Evolutionary conservation across 768 basidiomycete species (phyloP), one percentile per base, ranked within the genome.

Genomic region (Cystobasidium onofrii): DNA sequence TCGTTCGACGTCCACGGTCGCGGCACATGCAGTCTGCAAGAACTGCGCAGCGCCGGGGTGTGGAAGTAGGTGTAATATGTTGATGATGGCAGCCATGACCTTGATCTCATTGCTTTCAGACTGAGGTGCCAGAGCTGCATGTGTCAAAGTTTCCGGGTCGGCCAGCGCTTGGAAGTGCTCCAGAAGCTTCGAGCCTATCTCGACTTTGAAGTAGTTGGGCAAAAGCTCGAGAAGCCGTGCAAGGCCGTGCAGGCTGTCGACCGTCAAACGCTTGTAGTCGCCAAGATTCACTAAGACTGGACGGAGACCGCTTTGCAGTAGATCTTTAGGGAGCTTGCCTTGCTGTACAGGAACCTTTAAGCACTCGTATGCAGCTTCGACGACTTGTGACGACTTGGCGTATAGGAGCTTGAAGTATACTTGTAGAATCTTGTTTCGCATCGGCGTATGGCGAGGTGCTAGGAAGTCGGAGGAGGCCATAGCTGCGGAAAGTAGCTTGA

Each of bases 381-480:
- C 97, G 76, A 99, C 90, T 78, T 96, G 92, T 13, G 87, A 84
- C 17, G 89, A 90, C 23, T 88, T 86, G 7, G 94, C 94, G 81
- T 99, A 99, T 36, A 99, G 86, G 13, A 94, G 93, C 82, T 99
- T 98, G 86, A 99, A 99, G 83, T 97, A 98, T 25, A 97, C 90
- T 41, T 90, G 85, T 20, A 93, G 94, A 13, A 97, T 92, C 77
- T 94, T 95, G 76, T 27, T 76, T 12, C 96, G 87, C 1, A 90
- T 91, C 79, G 88, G 87, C 76, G 85, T 86, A 79, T 94, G 92
- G 76, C 88, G 86, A 3, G 88, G 86, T 31, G 76, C 76, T 81
- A 94, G 92, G 83, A 95, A 95, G 79, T 97, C 94, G 0, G 94
- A 90, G 76, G 92, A 85, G 0, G 90, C 89, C 90, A 98, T 92